Base-by-base conservation (phyloP, 2,329 filamentous ascomycete genomes). In the Aspergillus persii region DNA sequence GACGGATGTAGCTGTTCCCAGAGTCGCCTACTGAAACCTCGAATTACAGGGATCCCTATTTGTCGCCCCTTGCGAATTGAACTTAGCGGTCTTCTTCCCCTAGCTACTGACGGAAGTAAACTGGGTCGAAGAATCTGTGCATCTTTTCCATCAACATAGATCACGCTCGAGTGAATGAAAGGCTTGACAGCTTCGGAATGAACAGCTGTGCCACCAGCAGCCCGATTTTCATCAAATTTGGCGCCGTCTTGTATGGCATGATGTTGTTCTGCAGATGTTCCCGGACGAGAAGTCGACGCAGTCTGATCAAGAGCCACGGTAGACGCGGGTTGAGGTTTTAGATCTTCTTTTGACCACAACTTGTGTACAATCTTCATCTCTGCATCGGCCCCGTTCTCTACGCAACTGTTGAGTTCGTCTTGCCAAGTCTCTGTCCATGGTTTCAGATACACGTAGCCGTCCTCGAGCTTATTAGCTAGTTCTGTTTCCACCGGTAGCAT, bases 391-490 rank as follows among this genome's bases (percentile, higher is more conserved):
- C 95, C 95, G 58, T 97, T 91, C 53, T 96, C 91, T 5, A 96
- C 83, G 4, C 95, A 96, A 74, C 92, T 96, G 64, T 89, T 87
- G 7, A 99, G 79, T 75, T 99, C 94, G 69, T 97, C 93, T 54
- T 84, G 84, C 92, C 95, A 99, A 1, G 94, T 96, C 67, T 95
- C 86, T 1, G 90, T 92, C 89, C 94, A 96, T 0, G 92, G 91
- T 56, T 87, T 88, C 53, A 98, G 80, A 69, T 96, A 91, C 57
- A 89, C 80, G 71, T 96, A 99, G 5, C 94, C 93, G n/a, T 87
- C 84, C 73, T 99, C 95, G 1, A 99, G 82, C 74, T 93, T 92
- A 68, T 98, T 99, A 8, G 95, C 92, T 36, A 97, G 89, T 15
- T 86, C 80, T 0, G 91, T 85, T 63, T 96, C 91, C 5, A 99